Conservation (phyloP, 768 basidiomycete species). For the Amanita exitialis region DNA sequence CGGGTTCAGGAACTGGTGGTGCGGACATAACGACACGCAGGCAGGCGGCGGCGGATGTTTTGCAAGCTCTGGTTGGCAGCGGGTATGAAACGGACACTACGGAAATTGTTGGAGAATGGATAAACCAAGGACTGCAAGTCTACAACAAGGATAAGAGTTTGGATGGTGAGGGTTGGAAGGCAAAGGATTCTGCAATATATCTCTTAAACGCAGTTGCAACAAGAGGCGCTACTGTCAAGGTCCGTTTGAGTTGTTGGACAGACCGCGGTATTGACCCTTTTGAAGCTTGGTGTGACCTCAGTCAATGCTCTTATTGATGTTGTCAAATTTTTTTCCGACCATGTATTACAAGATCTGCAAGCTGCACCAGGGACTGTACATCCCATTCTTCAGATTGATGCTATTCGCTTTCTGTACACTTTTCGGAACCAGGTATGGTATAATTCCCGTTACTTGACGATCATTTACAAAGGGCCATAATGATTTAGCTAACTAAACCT, state of each 20-base stretch:
- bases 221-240: constrained; percentile 78
- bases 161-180: constrained; percentile 57
- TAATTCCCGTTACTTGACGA: constrained; percentile 1
- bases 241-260: constrained; percentile 20
- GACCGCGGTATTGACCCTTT: constrained; percentile 2
- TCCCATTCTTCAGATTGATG: constrained; percentile 91
- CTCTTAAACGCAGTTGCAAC: constrained; percentile 90
- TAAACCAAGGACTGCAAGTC: constrained; percentile 58
- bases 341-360: constrained; percentile 81
- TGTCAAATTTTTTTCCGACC: constrained; percentile 89
- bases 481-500: constrained; percentile 72
- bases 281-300: constrained; percentile 85
- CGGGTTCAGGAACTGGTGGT: constrained; percentile 22
- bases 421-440: constrained; percentile 83
- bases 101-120: constrained; percentile 78
- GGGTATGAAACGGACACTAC: constrained; percentile 84
- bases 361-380: constrained; percentile 60
- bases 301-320: constrained; percentile 89
- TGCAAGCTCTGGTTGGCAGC: constrained; percentile 77
- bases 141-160: constrained; percentile 51
- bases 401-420: constrained; percentile 88
- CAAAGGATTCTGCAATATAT: constrained; percentile 91
- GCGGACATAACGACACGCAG: constrained; percentile 73
- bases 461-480: neutral
- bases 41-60: constrained; percentile 92